Evolutionary conservation across 306 rosid species (phyloP).

Genomic region (Cicer yamashitae): DNA sequence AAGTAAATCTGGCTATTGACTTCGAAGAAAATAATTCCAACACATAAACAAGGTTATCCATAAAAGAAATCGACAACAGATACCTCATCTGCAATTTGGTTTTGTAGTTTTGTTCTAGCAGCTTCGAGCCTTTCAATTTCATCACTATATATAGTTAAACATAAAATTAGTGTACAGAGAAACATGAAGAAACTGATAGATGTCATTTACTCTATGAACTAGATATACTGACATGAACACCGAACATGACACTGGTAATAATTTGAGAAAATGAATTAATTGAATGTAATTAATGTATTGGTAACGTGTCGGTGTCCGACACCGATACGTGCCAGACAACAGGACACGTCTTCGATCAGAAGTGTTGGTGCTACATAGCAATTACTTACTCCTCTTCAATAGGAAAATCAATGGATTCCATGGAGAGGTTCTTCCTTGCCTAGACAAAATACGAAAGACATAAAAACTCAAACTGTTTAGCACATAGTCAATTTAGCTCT

Average conservation of each 20-base stretch:
- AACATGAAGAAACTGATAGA: conserved; percentile 44
- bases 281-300: too few species aligned
- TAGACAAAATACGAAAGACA: conserved; percentile 47
- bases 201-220: too few species aligned
- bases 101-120: conserved; percentile 66
- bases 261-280: too few species aligned
- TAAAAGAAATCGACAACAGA: conserved; percentile 41
- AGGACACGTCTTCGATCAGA: too few species aligned
- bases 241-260: too few species aligned
- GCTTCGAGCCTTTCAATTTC: conserved; percentile 73
- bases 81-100: conserved; percentile 68
- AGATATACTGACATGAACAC: too few species aligned
- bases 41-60: conserved; percentile 15
- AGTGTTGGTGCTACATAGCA: background rate
- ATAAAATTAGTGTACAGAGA: conserved; percentile 44
- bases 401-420: conserved; percentile 76
- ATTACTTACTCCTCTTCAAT: conserved; percentile 81
- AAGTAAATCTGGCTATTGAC: conserved; percentile 35
- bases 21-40: conserved; percentile 42
- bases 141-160: conserved; percentile 52
- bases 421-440: conserved; percentile 95
- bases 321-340: too few species aligned
- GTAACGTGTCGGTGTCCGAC: too few species aligned
- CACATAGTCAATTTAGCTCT: conserved; percentile 32
- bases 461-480: conserved; percentile 21